phyloP scores from a whole-genome alignment of 352 stramenopile species.

The Peronospora destructor region DNA sequence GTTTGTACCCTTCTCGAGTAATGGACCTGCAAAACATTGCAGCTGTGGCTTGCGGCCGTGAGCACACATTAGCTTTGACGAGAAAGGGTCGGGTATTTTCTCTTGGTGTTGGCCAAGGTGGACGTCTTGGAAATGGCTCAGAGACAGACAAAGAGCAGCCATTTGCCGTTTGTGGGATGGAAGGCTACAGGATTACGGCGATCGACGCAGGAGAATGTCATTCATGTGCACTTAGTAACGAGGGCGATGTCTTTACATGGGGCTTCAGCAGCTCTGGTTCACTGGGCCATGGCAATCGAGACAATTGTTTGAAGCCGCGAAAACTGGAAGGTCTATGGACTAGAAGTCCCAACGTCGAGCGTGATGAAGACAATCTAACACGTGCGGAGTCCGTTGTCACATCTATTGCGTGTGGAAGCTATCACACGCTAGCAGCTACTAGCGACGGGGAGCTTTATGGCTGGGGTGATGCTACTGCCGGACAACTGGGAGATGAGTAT shows the following conservation, averaged over 20 bases:
- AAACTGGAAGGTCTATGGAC: slow-evolving; percentile 35
- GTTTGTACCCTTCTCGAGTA: slow-evolving; percentile 53
- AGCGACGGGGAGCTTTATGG: slow-evolving; percentile 52
- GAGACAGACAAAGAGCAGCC: slow-evolving; percentile 60
- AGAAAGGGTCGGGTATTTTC: slow-evolving; percentile 49
- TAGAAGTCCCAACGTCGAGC: slow-evolving; percentile 6
- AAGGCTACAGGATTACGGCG: slow-evolving; percentile 31
- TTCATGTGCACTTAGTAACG: slow-evolving; percentile 51
- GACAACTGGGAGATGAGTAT: slow-evolving; percentile 53
- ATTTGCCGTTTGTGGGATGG: slow-evolving; percentile 30
- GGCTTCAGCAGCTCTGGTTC: slow-evolving; percentile 79
- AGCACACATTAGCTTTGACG: slow-evolving; percentile 70
- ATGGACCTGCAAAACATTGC: slow-evolving; percentile 36
- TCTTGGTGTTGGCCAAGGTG: slow-evolving; percentile 74
- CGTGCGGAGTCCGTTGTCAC: slow-evolving; percentile 12
- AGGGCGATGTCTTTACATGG: slow-evolving; percentile 79
- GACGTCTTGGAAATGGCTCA: slow-evolving; percentile 58
- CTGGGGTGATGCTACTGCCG: slow-evolving; percentile 70
- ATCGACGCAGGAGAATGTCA: slow-evolving; percentile 80
- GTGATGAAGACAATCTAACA: slow-evolving; percentile 7
- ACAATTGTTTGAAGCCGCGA: slow-evolving; percentile 47
- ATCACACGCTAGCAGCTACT: slow-evolving; percentile 62
- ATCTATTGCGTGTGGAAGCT: slow-evolving; percentile 60
- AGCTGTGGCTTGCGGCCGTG: slow-evolving; percentile 67
- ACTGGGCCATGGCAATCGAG: slow-evolving; percentile 50